Conservation (phyloP, 768 basidiomycete genomes). For the Mycena chlorophos region DNA sequence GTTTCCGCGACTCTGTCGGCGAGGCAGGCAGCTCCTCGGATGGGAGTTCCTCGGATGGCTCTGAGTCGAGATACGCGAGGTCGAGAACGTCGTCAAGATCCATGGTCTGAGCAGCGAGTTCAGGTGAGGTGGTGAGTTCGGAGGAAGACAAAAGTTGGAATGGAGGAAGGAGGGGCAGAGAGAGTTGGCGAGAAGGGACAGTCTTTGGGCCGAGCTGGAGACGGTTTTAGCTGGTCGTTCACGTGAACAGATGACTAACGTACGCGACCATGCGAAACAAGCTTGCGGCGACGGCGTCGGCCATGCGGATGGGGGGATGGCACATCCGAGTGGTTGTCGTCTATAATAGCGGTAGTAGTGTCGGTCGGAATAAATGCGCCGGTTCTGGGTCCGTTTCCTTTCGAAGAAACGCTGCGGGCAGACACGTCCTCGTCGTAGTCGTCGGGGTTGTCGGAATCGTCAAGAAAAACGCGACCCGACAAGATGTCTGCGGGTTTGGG, state of each 20-base stretch:
- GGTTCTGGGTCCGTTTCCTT: slow-evolving; percentile 35
- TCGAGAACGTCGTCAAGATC: slow-evolving; percentile 78
- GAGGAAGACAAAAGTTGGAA: slow-evolving; percentile 38
- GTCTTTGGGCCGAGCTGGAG: slow-evolving; percentile 32
- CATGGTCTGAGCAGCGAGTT: slow-evolving; percentile 52
- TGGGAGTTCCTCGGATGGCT: slow-evolving; percentile 42
- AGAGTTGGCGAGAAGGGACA: slow-evolving; percentile 29
- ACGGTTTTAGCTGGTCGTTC: not conserved
- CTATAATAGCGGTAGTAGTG: slow-evolving; percentile 46
- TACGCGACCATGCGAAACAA: slow-evolving; percentile 26
- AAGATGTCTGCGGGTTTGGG: slow-evolving; percentile 72
- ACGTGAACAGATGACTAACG: slow-evolving; percentile 26
- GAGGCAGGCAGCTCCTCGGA: slow-evolving; percentile 34
- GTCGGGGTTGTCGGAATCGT: slow-evolving; percentile 43
- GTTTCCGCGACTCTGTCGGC: slow-evolving; percentile 35
- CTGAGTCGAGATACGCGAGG: slow-evolving; percentile 65
- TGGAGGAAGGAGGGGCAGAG: slow-evolving; percentile 31
- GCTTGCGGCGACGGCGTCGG: slow-evolving; percentile 17
- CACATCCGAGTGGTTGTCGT: slow-evolving; percentile 43
- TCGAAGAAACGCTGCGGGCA: slow-evolving; percentile 28
- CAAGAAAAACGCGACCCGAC: slow-evolving; percentile 59
- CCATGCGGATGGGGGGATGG: slow-evolving; percentile 51
- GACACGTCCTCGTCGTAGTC: slow-evolving; percentile 34
- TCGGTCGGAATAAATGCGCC: slow-evolving; percentile 44
- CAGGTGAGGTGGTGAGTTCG: slow-evolving; percentile 36